Base-by-base conservation (phyloP, 139 green algal species). In the Raphidocelis subcapitata region DNA sequence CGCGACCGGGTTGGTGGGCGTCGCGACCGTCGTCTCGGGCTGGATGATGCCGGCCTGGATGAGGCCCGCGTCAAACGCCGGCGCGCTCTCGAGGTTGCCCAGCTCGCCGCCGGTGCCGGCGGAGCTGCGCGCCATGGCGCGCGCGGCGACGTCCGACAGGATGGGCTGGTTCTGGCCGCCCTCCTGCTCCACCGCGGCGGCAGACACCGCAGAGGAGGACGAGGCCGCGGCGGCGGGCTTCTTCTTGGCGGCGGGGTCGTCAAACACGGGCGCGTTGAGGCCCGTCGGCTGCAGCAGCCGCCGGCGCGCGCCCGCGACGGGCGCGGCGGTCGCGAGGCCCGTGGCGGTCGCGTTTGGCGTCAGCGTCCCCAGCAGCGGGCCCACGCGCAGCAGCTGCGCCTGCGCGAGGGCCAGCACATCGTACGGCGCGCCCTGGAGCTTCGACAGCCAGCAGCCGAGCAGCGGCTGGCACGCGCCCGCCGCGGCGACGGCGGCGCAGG, bases 371-470 rank as follows among this genome's bases (percentile, higher is more conserved):
- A 77, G 12, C 31, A 47, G 52, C 24, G 70, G 70, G 31, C 62
- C 59, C 46, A 77, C 70, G 23, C 62, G 47, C 1, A 16, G n/a
- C 61, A 77, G 31, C 61, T 77, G 70, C 60, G 64, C 70, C 33
- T 77, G 59, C n/a, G 69, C 70, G 20, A 77, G 62, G 44, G 63
- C 46, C 15, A 63, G 67, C 12, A 75, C 14, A n/a, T 75, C 69
- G 21, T 44, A 16, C n/a, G 29, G 23, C 23, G 59, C 5, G 31
- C 70, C n/a, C 47, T 54, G n/a, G 29, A 77, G 31, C 5, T 31
- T 63, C 5, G 32, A 44, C 46, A 77, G 61, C 70, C 70, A 77
- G 70, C 70, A 77, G 47, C 70, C 62, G 31, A 77, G 49, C 61
- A 70, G 61, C 18, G 60, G 62, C 24, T 63, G 46, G 49, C 70